phyloP scores from a whole-genome alignment of 2,329 filamentous ascomycete species.

The Cladosporium velox region DNA sequence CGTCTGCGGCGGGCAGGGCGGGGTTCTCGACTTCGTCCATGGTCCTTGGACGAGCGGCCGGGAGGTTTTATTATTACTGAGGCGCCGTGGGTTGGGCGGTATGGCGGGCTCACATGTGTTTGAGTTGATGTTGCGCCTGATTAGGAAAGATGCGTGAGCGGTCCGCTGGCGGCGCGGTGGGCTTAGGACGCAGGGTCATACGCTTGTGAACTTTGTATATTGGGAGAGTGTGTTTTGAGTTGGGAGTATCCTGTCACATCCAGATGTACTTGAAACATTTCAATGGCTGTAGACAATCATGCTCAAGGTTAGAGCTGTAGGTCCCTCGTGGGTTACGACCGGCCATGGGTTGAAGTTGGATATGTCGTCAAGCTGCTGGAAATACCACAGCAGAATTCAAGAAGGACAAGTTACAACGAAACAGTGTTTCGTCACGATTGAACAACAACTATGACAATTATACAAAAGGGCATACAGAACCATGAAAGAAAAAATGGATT shows the following conservation, averaged over 20 bases:
- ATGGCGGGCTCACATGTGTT: conserved; percentile 14
- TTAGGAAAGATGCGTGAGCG: conserved; percentile 1
- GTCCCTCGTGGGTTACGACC: too few relatives aligned
- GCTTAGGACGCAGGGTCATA: conserved; percentile 6
- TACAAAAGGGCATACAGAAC: too few relatives aligned
- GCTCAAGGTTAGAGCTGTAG: too few relatives aligned
- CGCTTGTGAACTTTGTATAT: conserved; percentile 4
- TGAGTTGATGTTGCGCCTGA: conserved; percentile 1
- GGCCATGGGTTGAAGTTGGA: too few relatives aligned
- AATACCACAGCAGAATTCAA: neutral
- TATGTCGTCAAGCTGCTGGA: neutral
- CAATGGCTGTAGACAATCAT: too few relatives aligned
- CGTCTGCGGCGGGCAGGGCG: conserved; percentile 37
- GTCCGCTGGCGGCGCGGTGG: conserved; percentile 1
- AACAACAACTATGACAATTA: too few relatives aligned
- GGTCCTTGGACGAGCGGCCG: neutral
- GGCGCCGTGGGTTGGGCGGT: conserved; percentile 1
- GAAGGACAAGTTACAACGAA: neutral
- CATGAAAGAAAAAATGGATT: too few relatives aligned
- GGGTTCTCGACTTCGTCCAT: conserved; percentile 45
- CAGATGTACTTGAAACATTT: too few relatives aligned
- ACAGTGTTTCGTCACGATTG: neutral
- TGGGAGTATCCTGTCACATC: neutral
- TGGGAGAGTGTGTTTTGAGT: neutral
- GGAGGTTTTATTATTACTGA: neutral